phyloP scores from a whole-genome alignment of 345 rosid genomes.

The Populus simonii region DNA sequence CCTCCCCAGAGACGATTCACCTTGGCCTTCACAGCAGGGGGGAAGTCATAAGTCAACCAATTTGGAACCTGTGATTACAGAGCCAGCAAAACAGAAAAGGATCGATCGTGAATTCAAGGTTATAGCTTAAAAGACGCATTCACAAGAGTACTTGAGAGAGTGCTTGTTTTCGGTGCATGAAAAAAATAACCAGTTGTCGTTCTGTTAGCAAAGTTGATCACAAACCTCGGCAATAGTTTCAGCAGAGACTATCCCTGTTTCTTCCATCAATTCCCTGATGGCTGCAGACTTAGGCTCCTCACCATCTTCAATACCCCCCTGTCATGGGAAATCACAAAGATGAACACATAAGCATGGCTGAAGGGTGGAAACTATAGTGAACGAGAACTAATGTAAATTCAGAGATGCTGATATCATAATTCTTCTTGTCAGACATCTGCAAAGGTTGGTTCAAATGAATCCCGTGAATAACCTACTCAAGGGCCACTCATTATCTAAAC shows the following conservation, averaged over 20 bases:
- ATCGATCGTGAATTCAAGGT: background rate
- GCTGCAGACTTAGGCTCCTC: conserved; percentile 95
- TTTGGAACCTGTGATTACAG: conserved; percentile 65
- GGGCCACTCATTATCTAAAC: background rate
- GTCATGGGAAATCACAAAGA: conserved; percentile 12
- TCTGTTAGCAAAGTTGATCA: background rate
- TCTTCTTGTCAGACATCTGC: background rate
- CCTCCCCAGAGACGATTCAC: conserved; percentile 99
- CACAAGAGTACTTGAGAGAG: background rate
- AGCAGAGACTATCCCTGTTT: conserved; percentile 87
- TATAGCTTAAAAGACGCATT: background rate
- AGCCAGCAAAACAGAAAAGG: background rate
- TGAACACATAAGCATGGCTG: background rate
- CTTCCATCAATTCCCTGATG: conserved; percentile 76
- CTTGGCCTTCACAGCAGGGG: conserved; percentile 87
- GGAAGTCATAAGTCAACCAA: conserved; percentile 94
- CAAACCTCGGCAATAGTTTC: conserved; percentile 79
- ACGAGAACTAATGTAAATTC: background rate
- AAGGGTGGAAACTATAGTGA: conserved; percentile 2
- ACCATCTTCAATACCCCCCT: conserved; percentile 95
- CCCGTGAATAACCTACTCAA: background rate
- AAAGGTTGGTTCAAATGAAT: background rate
- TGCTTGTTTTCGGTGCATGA: background rate
- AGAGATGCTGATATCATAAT: background rate
- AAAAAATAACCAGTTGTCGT: background rate